Evolutionary conservation across 1,284 basidiomycete genomes (phyloP), one percentile per base, ranked within the genome.

Genomic region (Cryptococcus floricola): DNA sequence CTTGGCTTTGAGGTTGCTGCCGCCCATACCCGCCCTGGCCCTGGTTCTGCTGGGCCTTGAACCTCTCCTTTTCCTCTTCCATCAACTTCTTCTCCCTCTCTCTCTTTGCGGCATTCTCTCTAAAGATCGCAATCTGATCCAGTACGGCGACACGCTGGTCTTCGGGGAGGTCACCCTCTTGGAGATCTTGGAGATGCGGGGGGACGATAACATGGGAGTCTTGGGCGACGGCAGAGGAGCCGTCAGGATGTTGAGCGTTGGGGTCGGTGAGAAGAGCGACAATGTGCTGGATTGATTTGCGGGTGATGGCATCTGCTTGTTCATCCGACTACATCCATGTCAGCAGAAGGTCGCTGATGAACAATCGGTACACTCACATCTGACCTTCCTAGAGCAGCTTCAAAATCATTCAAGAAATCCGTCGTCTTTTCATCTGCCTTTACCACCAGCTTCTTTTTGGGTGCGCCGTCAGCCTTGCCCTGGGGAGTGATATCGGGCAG

Each of bases 361-460:
- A 19, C 25, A 16, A 25, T 16, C 39, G 27, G 5, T 31, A 1
- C 9, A 78, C 85, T 68, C 67, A 92, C 91, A 70, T 89, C 88
- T 13, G 87, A 89, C 42, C 83, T 78, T 80, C 90, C 87, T 56
- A 88, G 83, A 61, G 88, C 86, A 19, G 86, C 81, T 53, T 85
- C 82, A 70, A 91, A 94, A 41, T 88, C 87, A 62, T 95, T 89
- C 58, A 97, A 76, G 67, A 92, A 92, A 16, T 84, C 80, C 54
- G 85, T 86, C 0, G 91, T 96, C 77, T 93, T 93, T 77, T 95
- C 91, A 71, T 97, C 93, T 48, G 90, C 90, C 78, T 94, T 95
- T 54, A 93, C 90, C 78, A 91, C 79, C 41, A 96, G 78, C 69
- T 88, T 88, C 79, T 96, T 96, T 68, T 86, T 87, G 5, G 86